phyloP scores from a whole-genome alignment of 345 rosid species.

The Salix purpurea region DNA sequence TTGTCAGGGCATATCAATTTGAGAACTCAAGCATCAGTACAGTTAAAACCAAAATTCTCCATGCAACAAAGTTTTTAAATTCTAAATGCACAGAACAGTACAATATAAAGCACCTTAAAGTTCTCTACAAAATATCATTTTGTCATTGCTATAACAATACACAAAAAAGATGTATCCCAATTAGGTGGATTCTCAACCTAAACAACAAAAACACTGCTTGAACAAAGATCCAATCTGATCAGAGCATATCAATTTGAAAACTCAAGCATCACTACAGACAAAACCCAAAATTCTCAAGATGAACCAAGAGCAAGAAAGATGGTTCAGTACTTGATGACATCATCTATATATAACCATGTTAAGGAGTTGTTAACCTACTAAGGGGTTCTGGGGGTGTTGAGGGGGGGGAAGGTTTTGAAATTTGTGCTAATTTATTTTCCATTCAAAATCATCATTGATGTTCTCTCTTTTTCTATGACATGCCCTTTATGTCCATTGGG shows the following conservation, averaged over 20 bases:
- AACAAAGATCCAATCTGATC: background rate
- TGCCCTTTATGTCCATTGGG: background rate
- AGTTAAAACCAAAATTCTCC: background rate
- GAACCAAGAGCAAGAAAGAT: background rate
- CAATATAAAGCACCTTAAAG: background rate
- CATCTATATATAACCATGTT: too few relatives aligned
- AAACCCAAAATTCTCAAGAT: background rate
- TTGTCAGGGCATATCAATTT: background rate
- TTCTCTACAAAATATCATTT: background rate
- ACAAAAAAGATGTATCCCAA: background rate
- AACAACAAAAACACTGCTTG: background rate
- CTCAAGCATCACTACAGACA: background rate
- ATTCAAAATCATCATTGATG: background rate
- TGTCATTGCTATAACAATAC: background rate
- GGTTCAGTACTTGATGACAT: background rate
- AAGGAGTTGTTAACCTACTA: too few relatives aligned
- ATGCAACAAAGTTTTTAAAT: background rate
- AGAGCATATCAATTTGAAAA: background rate
- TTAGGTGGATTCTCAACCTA: background rate
- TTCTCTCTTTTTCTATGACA: background rate
- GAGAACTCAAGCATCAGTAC: background rate
- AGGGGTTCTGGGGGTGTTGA: too few relatives aligned
- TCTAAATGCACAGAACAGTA: background rate
- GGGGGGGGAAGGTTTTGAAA: too few relatives aligned
- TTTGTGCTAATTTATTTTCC: too few relatives aligned